Conservation (phyloP, 169 alveolate species). For the Cardiosporidium cionae region DNA sequence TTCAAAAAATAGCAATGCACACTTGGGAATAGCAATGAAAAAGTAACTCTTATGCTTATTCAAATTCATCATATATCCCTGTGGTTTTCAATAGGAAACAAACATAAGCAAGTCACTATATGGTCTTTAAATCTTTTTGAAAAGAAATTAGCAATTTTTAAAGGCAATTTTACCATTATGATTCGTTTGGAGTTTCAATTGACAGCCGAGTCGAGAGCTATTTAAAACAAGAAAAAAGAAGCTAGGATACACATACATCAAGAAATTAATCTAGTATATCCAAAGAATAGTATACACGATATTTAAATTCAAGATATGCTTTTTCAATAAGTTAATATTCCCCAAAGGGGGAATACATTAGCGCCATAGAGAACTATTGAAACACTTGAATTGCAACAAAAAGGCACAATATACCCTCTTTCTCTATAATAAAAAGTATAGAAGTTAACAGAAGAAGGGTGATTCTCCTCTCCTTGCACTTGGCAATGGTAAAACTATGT, state of each 20-base stretch:
- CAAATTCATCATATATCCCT: too few relatives aligned
- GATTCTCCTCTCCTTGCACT: neutral
- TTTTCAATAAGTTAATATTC: neutral
- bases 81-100: too few relatives aligned
- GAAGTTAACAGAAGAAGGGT: neutral
- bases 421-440: neutral
- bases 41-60: neutral
- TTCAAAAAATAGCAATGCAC: neutral
- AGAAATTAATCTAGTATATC: neutral
- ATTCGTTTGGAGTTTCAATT: neutral
- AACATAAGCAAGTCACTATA: too few relatives aligned
- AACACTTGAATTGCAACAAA: neutral
- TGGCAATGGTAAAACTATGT: neutral
- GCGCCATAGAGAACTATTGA: neutral
- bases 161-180: slow-evolving; percentile 2
- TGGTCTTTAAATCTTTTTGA: too few relatives aligned
- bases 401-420: neutral
- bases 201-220: slow-evolving; percentile 25
- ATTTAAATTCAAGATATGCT: neutral
- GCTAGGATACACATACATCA: neutral
- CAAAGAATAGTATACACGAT: neutral
- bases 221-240: neutral
- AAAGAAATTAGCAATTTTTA: too few relatives aligned
- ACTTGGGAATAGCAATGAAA: neutral
- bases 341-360: neutral